These are phyloP conservation scores for Cladophialophora psammophila DNA, from an alignment of 2,329 filamentous ascomycete species.

Conservation along the genomic window DNA sequence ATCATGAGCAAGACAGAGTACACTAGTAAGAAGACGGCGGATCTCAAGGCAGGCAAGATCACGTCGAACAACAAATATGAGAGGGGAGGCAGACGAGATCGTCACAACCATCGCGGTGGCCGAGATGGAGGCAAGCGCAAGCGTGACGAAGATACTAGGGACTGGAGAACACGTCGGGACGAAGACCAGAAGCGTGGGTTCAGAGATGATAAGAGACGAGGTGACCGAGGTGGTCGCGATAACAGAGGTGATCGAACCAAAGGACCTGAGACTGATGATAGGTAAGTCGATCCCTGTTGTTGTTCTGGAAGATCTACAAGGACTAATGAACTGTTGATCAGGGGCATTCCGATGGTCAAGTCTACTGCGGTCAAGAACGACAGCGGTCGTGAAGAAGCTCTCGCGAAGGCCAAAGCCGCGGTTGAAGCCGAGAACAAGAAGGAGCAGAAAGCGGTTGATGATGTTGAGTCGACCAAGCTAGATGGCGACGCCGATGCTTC, in stretches of 20 bases:
- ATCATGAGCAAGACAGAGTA: constrained; percentile 92
- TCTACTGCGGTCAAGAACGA: constrained; percentile 30
- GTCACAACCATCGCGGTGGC: constrained; percentile 46
- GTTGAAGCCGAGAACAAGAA: constrained; percentile 41
- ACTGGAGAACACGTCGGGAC: constrained; percentile 54
- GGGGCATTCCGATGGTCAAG: constrained; percentile 55
- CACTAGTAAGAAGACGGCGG: constrained; percentile 75
- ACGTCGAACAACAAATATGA: constrained; percentile 62
- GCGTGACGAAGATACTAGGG: constrained; percentile 46
- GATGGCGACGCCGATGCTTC: constrained; percentile 15
- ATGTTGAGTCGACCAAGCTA: constrained; percentile 24
- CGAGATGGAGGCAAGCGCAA: constrained; percentile 42
- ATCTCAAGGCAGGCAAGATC: constrained; percentile 75
- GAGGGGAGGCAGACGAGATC: constrained; percentile 51
- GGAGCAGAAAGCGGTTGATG: constrained; percentile 33
- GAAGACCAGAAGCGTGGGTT: constrained; percentile 55
- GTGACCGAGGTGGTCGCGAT: constrained; percentile 43
- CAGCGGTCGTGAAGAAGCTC: constrained; percentile 36
- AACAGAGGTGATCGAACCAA: constrained; percentile 45
- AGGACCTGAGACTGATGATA: constrained; percentile 50
- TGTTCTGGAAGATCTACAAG: constrained; percentile 12
- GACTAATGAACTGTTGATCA: constrained; percentile 41
- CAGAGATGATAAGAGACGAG: constrained; percentile 42
- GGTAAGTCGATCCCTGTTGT: constrained; percentile 44
- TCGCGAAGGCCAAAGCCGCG: constrained; percentile 40